Percentiles rank a stretch among this genome's conserved stretches.
phyloP scores from a whole-genome alignment of 2,329 filamentous ascomycete genomes.

The Colletotrichum trifolii region DNA sequence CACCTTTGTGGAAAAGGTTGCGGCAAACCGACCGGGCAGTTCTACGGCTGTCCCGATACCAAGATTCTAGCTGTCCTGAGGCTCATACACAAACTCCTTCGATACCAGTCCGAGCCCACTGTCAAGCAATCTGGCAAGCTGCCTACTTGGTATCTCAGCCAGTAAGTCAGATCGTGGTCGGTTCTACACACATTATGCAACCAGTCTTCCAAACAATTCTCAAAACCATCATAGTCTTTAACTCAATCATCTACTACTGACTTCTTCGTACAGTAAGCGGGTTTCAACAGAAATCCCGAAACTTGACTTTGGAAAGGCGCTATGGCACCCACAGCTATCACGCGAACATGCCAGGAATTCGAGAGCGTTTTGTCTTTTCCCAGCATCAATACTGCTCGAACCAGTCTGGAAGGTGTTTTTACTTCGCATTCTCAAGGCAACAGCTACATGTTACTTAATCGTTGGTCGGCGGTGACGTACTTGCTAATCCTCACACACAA shows the following conservation, averaged over 20 bases:
- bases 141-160: conserved; percentile 42
- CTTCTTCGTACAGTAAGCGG: conserved; percentile 44
- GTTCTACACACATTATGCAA: background rate
- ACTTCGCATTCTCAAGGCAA: conserved; percentile 22
- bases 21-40: conserved; percentile 40
- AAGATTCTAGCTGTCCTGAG: conserved; percentile 41
- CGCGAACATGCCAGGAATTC: conserved; percentile 40
- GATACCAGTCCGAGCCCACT: conserved; percentile 42
- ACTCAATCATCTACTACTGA: conserved; percentile 44
- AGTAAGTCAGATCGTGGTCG: conserved; percentile 31
- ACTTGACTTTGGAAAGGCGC: too few species aligned
- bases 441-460: background rate
- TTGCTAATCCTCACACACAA: background rate
- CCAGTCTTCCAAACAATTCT: background rate
- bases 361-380: conserved; percentile 43
- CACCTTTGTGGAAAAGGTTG: conserved; percentile 41
- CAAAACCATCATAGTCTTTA: conserved; percentile 42
- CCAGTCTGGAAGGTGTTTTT: conserved; percentile 42
- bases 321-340: background rate
- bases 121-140: conserved; percentile 37
- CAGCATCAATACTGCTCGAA: conserved; percentile 45
- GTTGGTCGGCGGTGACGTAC: background rate
- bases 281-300: too few species aligned
- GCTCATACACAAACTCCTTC: conserved; percentile 40
- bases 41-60: conserved; percentile 34